Conservation (phyloP, 441 rosid genomes). For the Manihot esculenta region DNA sequence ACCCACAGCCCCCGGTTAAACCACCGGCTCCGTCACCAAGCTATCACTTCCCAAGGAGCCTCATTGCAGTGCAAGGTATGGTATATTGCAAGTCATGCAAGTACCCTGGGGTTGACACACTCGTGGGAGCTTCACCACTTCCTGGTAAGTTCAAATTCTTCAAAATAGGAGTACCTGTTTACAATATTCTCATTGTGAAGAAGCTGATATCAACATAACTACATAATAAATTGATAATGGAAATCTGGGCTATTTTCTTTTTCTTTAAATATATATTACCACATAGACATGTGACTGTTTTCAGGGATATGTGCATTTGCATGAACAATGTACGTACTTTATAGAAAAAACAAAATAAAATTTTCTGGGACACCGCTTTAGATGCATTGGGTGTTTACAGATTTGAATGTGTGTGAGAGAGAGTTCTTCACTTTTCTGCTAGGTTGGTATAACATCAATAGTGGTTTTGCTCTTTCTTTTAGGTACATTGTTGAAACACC, state of each 20-base stretch:
- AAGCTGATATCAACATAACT: no score
- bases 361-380: no score
- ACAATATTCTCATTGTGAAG: background rate
- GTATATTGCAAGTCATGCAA: conserved; percentile 81
- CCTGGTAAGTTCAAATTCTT: conserved; percentile 33
- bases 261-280: no score
- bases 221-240: background rate
- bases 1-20: conserved; percentile 31
- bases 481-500: background rate
- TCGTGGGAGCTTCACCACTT: conserved; percentile 55
- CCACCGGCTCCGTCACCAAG: conserved; percentile 33
- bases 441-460: no score
- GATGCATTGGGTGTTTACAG: background rate
- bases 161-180: background rate
- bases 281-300: no score
- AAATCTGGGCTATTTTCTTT: no score
- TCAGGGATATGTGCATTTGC: no score
- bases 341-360: no score
- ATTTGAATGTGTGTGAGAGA: background rate
- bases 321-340: no score
- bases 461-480: background rate
- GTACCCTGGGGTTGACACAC: conserved; percentile 50
- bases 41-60: conserved; percentile 33
- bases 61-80: conserved; percentile 61
- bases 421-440: background rate